phyloP scores from a whole-genome alignment of 2,329 filamentous ascomycete species.

The Xylariales sp. region DNA sequence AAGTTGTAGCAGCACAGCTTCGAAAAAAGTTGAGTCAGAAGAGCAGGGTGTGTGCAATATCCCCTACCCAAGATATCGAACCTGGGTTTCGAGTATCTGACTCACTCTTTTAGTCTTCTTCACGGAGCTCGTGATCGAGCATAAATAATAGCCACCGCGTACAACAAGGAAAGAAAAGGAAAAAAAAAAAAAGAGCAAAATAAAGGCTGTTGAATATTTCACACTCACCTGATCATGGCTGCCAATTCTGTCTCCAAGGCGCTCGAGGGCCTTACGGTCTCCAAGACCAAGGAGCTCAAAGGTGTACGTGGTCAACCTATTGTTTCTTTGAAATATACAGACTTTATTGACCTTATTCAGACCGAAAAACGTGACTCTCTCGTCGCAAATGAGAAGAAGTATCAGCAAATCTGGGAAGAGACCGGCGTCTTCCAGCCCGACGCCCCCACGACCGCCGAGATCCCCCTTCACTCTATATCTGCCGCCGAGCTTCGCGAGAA shows the following conservation, averaged over 20 bases:
- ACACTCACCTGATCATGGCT: constrained; percentile 5
- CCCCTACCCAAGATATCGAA: too few relatives aligned
- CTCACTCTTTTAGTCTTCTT: neutral
- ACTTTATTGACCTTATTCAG: constrained; percentile 30
- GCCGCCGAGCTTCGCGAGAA: constrained; percentile 72
- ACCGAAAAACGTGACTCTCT: constrained; percentile 85
- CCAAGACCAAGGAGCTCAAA: constrained; percentile 7
- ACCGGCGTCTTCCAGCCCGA: constrained; percentile 77
- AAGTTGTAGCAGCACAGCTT: constrained; percentile 1
- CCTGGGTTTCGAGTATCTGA: constrained; percentile 2
- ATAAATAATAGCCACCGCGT: too few relatives aligned
- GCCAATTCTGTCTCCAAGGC: constrained; percentile 7
- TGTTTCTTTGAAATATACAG: neutral
- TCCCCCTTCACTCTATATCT: constrained; percentile 69
- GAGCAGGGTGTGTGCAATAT: neutral
- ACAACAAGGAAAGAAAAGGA: neutral
- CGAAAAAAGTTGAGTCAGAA: constrained; percentile 5
- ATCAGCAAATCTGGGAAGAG: constrained; percentile 80
- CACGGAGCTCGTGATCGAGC: neutral
- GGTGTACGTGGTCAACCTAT: neutral
- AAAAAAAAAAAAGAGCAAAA: too few relatives aligned
- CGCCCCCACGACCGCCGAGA: constrained; percentile 74
- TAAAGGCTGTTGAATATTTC: too few relatives aligned
- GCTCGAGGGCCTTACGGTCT: constrained; percentile 6
- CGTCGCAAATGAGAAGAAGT: constrained; percentile 83